Percentiles rank a stretch among this genome's conserved stretches.
Conservation (phyloP, 2,329 filamentous ascomycete genomes). For the Coleophoma eucalyptorum region DNA sequence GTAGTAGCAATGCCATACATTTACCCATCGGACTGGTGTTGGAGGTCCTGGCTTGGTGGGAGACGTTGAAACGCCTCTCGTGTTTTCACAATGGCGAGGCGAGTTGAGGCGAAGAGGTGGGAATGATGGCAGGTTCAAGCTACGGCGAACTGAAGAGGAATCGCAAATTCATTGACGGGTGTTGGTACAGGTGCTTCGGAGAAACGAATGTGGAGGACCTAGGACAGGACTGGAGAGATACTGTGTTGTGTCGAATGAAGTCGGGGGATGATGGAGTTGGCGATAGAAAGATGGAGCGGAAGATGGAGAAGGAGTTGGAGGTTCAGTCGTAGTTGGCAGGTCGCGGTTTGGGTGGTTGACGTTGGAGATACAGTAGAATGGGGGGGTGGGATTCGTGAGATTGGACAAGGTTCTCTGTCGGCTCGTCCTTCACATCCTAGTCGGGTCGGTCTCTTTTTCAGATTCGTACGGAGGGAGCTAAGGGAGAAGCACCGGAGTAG, state of each 20-base stretch:
- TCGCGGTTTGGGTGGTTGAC: no score
- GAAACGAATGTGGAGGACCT: conserved; percentile 16
- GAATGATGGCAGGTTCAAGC: conserved; percentile 18
- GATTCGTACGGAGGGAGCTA: no score
- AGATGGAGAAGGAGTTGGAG: no score
- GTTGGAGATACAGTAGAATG: no score
- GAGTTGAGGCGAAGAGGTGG: conserved; percentile 27
- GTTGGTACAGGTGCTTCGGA: conserved; percentile 1
- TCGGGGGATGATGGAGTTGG: not conserved
- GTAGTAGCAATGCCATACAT: conserved; percentile 18
- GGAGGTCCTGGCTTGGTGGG: not conserved
- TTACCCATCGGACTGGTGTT: conserved; percentile 23
- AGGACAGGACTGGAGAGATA: not conserved
- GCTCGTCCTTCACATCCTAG: no score
- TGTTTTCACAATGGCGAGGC: conserved; percentile 6
- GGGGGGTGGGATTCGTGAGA: no score
- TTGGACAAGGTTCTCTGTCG: no score
- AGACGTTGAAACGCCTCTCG: conserved; percentile 2
- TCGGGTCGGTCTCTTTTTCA: no score
- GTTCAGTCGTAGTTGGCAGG: no score
- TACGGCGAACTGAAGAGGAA: conserved; percentile 6
- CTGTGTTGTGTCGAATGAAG: not conserved
- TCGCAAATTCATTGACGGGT: conserved; percentile 16
- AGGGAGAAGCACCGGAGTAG: no score
- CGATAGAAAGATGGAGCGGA: no score